Evolutionary conservation across 257 asterid genomes (phyloP).

Genomic region (Jacaranda mimosifolia): DNA sequence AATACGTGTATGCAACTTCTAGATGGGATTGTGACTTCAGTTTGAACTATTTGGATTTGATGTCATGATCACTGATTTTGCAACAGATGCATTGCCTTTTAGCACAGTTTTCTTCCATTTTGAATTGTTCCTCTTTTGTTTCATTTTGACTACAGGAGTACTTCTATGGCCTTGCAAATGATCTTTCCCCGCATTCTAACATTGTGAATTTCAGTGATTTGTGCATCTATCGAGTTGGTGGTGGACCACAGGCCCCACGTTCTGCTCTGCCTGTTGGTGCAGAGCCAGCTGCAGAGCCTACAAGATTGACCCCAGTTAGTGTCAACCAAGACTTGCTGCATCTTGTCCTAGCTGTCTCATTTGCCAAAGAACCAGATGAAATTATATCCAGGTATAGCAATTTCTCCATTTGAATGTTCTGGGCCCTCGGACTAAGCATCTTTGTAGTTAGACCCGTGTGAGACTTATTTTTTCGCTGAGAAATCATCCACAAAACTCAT

Average conservation of each 20-base stretch:
- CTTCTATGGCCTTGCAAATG: constrained; percentile 91
- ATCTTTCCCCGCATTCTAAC: constrained; percentile 96
- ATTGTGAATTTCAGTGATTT: constrained; percentile 74
- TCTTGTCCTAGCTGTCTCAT: constrained; percentile 91
- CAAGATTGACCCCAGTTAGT: constrained; percentile 73
- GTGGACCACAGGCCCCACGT: constrained; percentile 98
- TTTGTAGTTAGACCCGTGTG: constrained; percentile 7
- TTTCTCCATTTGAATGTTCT: constrained; percentile 28
- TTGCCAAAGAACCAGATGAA: constrained; percentile 87
- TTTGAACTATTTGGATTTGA: constrained; percentile 7
- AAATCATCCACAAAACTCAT: background rate
- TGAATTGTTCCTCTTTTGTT: constrained; percentile 18
- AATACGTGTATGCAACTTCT: constrained; percentile 70
- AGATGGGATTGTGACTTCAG: constrained; percentile 7
- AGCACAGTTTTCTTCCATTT: constrained; percentile 1
- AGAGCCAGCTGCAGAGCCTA: constrained; percentile 90
- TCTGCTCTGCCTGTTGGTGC: constrained; percentile 98
- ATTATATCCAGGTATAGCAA: constrained; percentile 77
- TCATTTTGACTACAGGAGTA: constrained; percentile 68
- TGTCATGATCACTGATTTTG: background rate
- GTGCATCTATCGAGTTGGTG: constrained; percentile 81
- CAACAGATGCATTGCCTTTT: constrained; percentile 4
- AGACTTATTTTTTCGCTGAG: background rate
- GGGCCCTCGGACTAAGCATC: background rate
- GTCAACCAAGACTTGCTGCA: constrained; percentile 81